A percentile compares a stretch with the other conserved stretches of the same genome.
Evolutionary conservation across 495 filamentous ascomycete genomes (phyloP).

Genomic region (Schizothecium vesticola): DNA sequence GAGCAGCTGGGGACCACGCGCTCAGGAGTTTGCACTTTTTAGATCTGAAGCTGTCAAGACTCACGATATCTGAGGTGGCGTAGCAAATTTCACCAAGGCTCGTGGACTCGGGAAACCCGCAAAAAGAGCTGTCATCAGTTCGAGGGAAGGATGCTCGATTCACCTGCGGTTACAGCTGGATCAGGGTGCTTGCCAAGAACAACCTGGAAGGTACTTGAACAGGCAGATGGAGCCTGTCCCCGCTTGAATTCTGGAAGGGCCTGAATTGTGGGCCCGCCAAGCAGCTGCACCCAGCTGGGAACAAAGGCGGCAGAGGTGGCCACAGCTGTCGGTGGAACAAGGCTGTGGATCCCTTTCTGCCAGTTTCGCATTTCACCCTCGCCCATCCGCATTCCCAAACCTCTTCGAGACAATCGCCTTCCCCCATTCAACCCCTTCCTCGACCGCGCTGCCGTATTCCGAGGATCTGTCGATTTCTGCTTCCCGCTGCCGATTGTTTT

Average conservation of each 20-base stretch:
- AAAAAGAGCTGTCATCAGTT: not conserved
- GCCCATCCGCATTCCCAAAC: conserved; percentile 25
- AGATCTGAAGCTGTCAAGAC: not conserved
- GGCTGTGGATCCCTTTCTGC: conserved; percentile 20
- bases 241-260: not conserved
- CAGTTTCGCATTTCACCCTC: conserved; percentile 28
- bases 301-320: not conserved
- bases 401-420: conserved; percentile 24
- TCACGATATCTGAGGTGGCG: not conserved
- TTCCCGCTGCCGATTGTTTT: not conserved
- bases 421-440: conserved; percentile 14
- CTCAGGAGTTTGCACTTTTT: not conserved
- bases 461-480: not conserved
- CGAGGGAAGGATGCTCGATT: not conserved
- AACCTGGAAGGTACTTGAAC: not conserved
- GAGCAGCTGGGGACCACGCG: not conserved
- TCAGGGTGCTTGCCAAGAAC: not conserved
- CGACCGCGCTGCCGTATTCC: not conserved
- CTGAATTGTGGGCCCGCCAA: not conserved
- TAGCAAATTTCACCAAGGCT: not conserved
- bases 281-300: not conserved
- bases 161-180: too few relatives aligned
- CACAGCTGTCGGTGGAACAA: conserved; percentile 7
- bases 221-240: not conserved
- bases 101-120: not conserved